A percentile compares a stretch with the other conserved stretches of the same genome.
phyloP scores from a whole-genome alignment of 371 early-diverging fungal genomes.

The Mortierella sp. region DNA sequence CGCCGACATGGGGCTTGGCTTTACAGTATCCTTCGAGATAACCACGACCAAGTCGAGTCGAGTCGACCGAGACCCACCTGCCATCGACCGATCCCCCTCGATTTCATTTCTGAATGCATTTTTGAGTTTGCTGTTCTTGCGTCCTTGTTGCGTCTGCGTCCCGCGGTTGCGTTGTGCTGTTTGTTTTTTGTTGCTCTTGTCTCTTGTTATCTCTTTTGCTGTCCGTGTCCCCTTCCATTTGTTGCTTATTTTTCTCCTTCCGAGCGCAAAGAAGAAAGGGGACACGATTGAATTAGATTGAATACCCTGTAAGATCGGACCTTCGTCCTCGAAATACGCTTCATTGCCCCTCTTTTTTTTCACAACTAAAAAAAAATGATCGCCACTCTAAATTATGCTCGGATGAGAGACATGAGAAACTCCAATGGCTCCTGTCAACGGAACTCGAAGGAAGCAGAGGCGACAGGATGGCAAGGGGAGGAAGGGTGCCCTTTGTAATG shows the following conservation, averaged over 20 bases:
- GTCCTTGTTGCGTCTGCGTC: constrained; percentile 1
- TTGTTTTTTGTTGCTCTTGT: neutral
- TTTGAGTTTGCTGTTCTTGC: constrained; percentile 2
- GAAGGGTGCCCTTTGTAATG: no score
- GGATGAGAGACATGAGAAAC: neutral
- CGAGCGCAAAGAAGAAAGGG: neutral
- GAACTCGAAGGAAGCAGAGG: no score
- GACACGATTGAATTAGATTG: constrained; percentile 5
- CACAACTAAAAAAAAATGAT: neutral
- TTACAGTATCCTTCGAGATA: neutral
- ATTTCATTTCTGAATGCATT: neutral
- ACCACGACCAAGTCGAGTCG: neutral
- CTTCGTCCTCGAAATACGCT: constrained; percentile 12
- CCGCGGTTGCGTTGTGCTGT: neutral
- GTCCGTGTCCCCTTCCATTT: neutral
- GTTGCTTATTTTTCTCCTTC: neutral
- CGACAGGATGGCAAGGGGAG: no score
- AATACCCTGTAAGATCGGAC: neutral
- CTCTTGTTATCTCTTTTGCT: neutral
- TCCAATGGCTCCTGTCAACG: neutral
- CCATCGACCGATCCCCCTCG: neutral
- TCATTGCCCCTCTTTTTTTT: constrained; percentile 6
- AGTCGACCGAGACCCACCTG: neutral
- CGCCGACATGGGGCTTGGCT: neutral
- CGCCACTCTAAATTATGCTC: neutral